Base-by-base conservation (phyloP, 2,329 filamentous ascomycete genomes). In the Nakataea oryzae region DNA sequence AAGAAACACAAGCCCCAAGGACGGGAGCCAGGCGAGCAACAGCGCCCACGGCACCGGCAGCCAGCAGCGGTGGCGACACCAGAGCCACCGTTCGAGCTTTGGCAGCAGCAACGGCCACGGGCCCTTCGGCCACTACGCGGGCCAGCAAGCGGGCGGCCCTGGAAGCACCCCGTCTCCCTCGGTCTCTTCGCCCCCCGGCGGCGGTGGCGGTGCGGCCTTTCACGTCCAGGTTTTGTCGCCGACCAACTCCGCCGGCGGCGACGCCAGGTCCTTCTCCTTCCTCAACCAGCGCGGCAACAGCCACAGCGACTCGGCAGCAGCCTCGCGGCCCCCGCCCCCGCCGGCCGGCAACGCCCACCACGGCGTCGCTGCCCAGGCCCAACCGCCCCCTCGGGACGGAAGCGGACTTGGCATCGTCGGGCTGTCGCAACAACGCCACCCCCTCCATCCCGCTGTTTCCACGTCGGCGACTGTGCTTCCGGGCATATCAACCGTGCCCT, bases 1-100 rank as follows among this genome's bases (percentile, higher is more conserved):
- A 61, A 60, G 41, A 13, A 61, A 63, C 26, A 57, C 60, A n/a
- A 29, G 60, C 28, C 32, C 60, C 13, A 34, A 57, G 54, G 54
- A 41, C 7, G n/a, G 14, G 29, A 27, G 32, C 6, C 54, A 57
- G 9, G 41, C 41, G 30, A 50, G 54, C 54, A 50, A 14, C 32
- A 26, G 54, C 47, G n/a, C 12, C 27, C 50, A 29, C n/a, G 27
- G 47, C 50, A 17, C 3, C 50, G 27, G 24, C 50, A n/a, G 30
- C 21, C 27, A 56, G 27, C 28, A 55, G 47, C 29, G 21, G 24
- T 14, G 26, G 28, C 7, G 30, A 13, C 34, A 27, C 58, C 58
- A 59, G 24, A 27, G 58, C 57, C 57, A 56, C 17, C 24, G 54
- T 3, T n/a, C 54, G 3, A 56, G 54, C 54, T 56, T 56, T 24